Evolutionary conservation across 2,329 filamentous ascomycete species (phyloP).

Genomic region (Periglandula ipomoeae): DNA sequence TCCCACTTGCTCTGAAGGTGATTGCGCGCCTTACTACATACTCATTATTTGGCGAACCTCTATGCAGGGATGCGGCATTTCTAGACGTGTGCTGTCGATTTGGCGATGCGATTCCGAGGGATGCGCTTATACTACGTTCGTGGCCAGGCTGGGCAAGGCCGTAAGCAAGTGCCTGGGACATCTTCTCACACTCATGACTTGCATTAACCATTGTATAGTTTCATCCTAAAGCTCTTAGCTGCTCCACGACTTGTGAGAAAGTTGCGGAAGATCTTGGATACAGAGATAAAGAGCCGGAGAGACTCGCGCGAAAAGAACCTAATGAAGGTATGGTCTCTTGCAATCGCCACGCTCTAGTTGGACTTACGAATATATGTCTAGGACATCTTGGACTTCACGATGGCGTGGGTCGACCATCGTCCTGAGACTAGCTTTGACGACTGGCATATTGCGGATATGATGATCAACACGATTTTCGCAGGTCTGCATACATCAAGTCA

Average conservation of each 20-base stretch:
- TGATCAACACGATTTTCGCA: slow-evolving; percentile 9
- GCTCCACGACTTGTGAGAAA: slow-evolving; percentile 2
- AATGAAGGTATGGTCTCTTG: slow-evolving; percentile 6
- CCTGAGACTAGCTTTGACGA: slow-evolving; percentile 1
- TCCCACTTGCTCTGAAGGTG: slow-evolving; percentile 10
- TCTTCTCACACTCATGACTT: background rate
- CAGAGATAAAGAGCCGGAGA: slow-evolving; percentile 7
- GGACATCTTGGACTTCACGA: slow-evolving; percentile 10
- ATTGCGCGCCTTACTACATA: slow-evolving; percentile 10
- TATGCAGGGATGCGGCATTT: slow-evolving; percentile 8
- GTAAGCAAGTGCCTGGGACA: background rate
- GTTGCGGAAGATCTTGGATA: slow-evolving; percentile 1
- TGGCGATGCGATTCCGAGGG: slow-evolving; percentile 8
- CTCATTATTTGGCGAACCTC: slow-evolving; percentile 8
- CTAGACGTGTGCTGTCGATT: slow-evolving; percentile 9
- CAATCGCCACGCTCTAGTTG: background rate
- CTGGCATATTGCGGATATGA: slow-evolving; percentile 7
- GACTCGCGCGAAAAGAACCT: slow-evolving; percentile 1
- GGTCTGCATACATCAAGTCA: slow-evolving; percentile 11
- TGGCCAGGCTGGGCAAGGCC: slow-evolving; percentile 5
- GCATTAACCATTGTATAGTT: background rate
- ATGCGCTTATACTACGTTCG: slow-evolving; percentile 9
- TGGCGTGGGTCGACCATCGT: slow-evolving; percentile 9
- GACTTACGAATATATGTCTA: background rate
- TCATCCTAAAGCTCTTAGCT: slow-evolving; percentile 4